Evolutionary conservation across 805 yeast genomes (phyloP), one percentile per base, ranked within the genome.

Genomic region (Yarrowia yakushimensis): DNA sequence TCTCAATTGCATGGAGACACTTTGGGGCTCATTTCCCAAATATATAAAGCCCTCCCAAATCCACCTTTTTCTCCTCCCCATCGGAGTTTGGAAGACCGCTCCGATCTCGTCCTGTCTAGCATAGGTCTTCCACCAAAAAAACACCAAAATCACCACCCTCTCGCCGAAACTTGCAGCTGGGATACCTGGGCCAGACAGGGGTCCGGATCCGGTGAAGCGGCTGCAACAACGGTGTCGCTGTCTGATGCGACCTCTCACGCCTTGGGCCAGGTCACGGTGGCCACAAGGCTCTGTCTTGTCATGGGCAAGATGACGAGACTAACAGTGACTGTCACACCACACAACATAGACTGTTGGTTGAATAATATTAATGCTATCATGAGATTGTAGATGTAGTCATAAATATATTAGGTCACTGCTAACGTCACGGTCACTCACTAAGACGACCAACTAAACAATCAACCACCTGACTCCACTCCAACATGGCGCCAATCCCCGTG

Each of bases 401-500:
- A n/a, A n/a, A n/a, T n/a, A n/a, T n/a, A n/a, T n/a, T n/a, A n/a
- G n/a, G n/a, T n/a, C n/a, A n/a, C n/a, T n/a, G n/a, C n/a, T n/a
- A n/a, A n/a, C n/a, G n/a, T n/a, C n/a, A 13, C 31, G 11, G 4
- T 15, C n/a, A 33, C 70, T 33, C 72, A 22, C 75, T 76, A 9
- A 74, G 67, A 7, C 72, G 66, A 9, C 61, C 63, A 15, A 87
- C 93, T 59, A 91, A 78, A 66, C 85, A 84, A 71, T 90, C 96
- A n/a, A 91, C 97, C 67, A 94, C 86, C 70, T 92, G 97, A 67
- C 90, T 86, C 84, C 96, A 90, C 71, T 94, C 98, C 82, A 93
- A 85, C 99, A 93, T 93, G 59, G 98, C 99, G 43, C 99, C 99
- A 91, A 93, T 87, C 13, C 98, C 98, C 63, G 93, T 91, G 72